phyloP scores from a whole-genome alignment of 768 basidiomycete genomes.

The Boletus pseudopeckii region DNA sequence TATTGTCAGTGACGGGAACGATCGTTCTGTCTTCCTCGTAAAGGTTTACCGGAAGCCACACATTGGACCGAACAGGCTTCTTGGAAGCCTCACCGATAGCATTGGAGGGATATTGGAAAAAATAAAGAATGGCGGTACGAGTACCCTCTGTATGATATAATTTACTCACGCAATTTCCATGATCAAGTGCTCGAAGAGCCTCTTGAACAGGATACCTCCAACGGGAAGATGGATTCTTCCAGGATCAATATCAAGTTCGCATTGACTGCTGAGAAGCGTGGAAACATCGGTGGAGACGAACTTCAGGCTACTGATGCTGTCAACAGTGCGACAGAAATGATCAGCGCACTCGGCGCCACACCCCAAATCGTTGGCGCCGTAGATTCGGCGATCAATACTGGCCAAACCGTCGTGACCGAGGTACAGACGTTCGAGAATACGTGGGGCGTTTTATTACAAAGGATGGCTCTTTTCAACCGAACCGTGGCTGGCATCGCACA shows the following conservation, averaged over 20 bases:
- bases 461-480: conserved; percentile 12
- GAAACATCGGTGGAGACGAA: conserved; percentile 1
- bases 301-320: conserved; percentile 15
- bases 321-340: not conserved
- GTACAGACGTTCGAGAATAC: conserved; percentile 18
- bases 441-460: conserved; percentile 13
- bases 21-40: conserved; percentile 8
- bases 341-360: not conserved
- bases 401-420: not conserved
- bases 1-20: conserved; percentile 11
- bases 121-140: conserved; percentile 14
- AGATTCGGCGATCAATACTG: not conserved
- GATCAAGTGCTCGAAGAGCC: conserved; percentile 14
- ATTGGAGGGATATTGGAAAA: conserved; percentile 9
- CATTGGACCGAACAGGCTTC: conserved; percentile 6
- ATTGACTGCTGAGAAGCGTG: not conserved
- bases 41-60: conserved; percentile 10
- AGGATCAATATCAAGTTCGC: conserved; percentile 14
- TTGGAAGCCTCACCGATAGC: conserved; percentile 11
- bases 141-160: not conserved
- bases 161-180: not conserved
- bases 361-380: not conserved
- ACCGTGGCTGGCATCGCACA: conserved; percentile 9
- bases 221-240: not conserved
- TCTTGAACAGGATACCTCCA: not conserved